Evolutionary conservation across 495 filamentous ascomycete genomes (phyloP).

Genomic region (Penicillium robsamsonii): DNA sequence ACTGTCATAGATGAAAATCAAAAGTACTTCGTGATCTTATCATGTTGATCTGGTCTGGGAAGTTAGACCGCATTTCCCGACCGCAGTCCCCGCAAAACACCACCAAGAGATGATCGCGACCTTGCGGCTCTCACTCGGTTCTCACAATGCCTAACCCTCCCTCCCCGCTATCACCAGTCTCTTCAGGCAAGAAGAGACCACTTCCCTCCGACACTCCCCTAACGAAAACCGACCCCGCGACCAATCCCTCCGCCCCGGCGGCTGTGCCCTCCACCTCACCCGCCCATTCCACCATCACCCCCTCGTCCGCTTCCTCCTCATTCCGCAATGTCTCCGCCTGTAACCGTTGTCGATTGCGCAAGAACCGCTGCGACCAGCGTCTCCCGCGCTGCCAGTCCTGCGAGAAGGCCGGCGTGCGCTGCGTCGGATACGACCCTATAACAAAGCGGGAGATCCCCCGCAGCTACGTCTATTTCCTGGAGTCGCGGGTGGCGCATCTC

Average conservation of each 20-base stretch:
- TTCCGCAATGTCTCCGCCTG: slow-evolving; percentile 96
- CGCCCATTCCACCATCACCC: slow-evolving; percentile 21
- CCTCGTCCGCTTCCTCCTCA: slow-evolving; percentile 42
- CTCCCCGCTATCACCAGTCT: slow-evolving; percentile 36
- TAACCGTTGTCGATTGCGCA: slow-evolving; percentile 86
- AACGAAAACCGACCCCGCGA: slow-evolving; percentile 21
- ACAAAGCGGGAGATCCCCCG: slow-evolving; percentile 91
- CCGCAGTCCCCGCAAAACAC: slow-evolving; percentile 28
- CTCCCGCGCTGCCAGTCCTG: slow-evolving; percentile 87
- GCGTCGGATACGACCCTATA: slow-evolving; percentile 94
- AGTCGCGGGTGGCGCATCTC: slow-evolving; percentile 78
- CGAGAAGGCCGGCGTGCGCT: slow-evolving; percentile 83
- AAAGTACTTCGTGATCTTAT: slow-evolving; percentile 23
- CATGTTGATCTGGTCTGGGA: slow-evolving; percentile 33
- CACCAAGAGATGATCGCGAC: slow-evolving; percentile 41
- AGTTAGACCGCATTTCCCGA: slow-evolving; percentile 26
- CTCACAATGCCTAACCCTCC: slow-evolving; percentile 41
- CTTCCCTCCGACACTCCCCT: slow-evolving; percentile 31
- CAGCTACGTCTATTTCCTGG: slow-evolving; percentile 93
- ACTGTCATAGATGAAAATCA: neutral
- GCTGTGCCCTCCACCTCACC: slow-evolving; percentile 20
- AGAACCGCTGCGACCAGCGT: slow-evolving; percentile 92
- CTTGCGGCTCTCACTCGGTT: slow-evolving; percentile 28
- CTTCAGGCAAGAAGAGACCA: slow-evolving; percentile 44
- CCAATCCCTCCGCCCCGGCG: slow-evolving; percentile 15